phyloP scores from a whole-genome alignment of 768 basidiomycete species.

The Harrya chromipes region DNA sequence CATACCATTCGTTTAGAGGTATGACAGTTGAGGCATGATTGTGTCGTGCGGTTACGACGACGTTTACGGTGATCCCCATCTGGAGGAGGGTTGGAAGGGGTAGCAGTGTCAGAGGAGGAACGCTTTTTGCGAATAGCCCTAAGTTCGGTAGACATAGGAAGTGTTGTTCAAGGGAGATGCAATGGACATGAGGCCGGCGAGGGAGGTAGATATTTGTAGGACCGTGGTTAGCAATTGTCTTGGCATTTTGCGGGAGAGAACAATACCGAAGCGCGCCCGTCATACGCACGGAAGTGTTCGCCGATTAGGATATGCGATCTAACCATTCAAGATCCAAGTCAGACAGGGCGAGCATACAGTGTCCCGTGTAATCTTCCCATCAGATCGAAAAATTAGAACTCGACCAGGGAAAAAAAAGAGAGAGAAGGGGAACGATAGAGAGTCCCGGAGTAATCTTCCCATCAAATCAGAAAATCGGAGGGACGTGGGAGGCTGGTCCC shows the following conservation, averaged over 20 bases:
- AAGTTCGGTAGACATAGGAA: slow-evolving; percentile 28
- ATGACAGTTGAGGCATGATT: slow-evolving; percentile 72
- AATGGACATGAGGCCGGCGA: slow-evolving; percentile 1
- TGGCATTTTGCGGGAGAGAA: slow-evolving; percentile 18
- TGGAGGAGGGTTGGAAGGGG: slow-evolving; percentile 30
- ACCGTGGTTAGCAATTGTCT: slow-evolving; percentile 7
- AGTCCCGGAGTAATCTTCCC: slow-evolving; percentile 12
- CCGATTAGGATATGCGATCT: slow-evolving; percentile 14
- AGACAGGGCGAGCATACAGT: slow-evolving; percentile 9
- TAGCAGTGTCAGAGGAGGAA: slow-evolving; percentile 17
- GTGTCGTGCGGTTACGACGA: slow-evolving; percentile 70
- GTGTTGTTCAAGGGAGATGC: slow-evolving; percentile 1
- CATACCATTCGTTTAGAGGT: slow-evolving; percentile 71
- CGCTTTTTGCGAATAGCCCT: slow-evolving; percentile 31
- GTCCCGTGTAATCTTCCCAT: slow-evolving; percentile 16
- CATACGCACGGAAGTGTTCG: slow-evolving; percentile 7
- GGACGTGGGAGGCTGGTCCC: slow-evolving; percentile 23
- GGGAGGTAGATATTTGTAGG: slow-evolving; percentile 29
- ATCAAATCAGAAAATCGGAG: slow-evolving; percentile 16
- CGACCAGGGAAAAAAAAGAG: neutral
- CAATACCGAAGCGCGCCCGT: slow-evolving; percentile 1
- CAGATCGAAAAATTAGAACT: slow-evolving; percentile 18
- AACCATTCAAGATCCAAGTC: slow-evolving; percentile 2
- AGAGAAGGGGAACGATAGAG: neutral
- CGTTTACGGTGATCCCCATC: slow-evolving; percentile 57